Evolutionary conservation across 108 stramenopile species (phyloP).

Genomic region (Ochromonas danica): DNA sequence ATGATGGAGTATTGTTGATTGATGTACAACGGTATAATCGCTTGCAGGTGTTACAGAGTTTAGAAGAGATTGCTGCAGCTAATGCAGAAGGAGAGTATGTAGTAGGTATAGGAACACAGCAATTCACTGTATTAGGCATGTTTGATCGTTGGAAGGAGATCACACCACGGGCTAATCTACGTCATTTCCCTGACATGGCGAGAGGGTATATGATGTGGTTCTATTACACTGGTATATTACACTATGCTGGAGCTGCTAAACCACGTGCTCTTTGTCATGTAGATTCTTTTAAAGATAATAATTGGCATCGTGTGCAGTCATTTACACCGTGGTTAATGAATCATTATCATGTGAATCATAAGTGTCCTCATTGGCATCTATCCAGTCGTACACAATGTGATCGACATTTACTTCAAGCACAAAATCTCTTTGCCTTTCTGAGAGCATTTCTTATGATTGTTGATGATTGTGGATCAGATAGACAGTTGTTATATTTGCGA

Average conservation of each 20-base stretch:
- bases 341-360: background rate
- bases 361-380: background rate
- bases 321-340: background rate
- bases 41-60: background rate
- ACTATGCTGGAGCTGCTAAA: background rate
- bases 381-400: background rate
- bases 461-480: background rate
- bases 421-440: background rate
- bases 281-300: background rate
- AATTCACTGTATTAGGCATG: constrained; percentile 2
- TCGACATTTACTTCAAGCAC: background rate
- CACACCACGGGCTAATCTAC: background rate
- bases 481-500: background rate
- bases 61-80: background rate
- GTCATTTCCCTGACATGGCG: constrained; percentile 26
- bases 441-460: background rate
- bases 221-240: background rate
- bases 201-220: constrained; percentile 20
- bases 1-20: constrained; percentile 2
- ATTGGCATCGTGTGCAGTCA: background rate
- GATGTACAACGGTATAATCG: background rate
- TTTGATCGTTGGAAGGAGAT: background rate
- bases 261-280: background rate
- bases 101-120: background rate
- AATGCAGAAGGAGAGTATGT: constrained; percentile 3